These are phyloP conservation scores for Prunus campanulata DNA, from an alignment of 306 rosid genomes.

Conservation along the genomic window DNA sequence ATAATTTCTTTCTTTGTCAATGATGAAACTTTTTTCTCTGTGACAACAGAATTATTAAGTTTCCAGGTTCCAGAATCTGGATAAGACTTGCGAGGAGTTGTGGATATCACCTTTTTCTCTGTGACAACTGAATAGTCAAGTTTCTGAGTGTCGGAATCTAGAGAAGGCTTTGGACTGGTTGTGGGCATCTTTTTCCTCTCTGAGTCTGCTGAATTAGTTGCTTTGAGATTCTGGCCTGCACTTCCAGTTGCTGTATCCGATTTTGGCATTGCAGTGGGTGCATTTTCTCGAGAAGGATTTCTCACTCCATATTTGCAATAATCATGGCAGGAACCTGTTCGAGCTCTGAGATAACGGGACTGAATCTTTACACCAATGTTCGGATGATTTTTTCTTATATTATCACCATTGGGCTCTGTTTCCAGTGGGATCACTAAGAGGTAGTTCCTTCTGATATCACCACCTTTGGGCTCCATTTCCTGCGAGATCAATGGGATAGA, in stretches of 20 bases:
- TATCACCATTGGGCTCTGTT: not conserved
- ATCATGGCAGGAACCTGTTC: slow-evolving; percentile 73
- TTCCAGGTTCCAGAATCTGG: slow-evolving; percentile 18
- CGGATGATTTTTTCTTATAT: not conserved
- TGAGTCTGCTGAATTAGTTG: too few species aligned
- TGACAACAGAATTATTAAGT: slow-evolving; percentile 14
- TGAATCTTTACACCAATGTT: slow-evolving; percentile 25
- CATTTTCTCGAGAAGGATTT: slow-evolving; percentile 38
- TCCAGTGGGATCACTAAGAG: not conserved
- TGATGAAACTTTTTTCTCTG: slow-evolving; percentile 29
- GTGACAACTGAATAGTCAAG: slow-evolving; percentile 13
- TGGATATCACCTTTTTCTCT: slow-evolving; percentile 29
- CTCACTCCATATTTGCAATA: slow-evolving; percentile 68
- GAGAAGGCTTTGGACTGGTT: slow-evolving; percentile 28
- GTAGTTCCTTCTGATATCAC: slow-evolving; percentile 2
- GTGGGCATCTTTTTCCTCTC: slow-evolving; percentile 29
- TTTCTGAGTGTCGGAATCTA: slow-evolving; percentile 17
- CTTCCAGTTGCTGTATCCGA: slow-evolving; percentile 18
- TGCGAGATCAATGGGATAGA: not conserved
- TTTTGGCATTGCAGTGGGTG: slow-evolving; percentile 34
- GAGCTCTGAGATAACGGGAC: slow-evolving; percentile 62
- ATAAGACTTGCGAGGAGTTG: slow-evolving; percentile 26
- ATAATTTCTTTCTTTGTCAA: slow-evolving; percentile 21
- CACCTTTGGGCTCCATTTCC: not conserved
- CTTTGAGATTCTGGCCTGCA: slow-evolving; percentile 6